Evolutionary conservation across 2,329 filamentous ascomycete species (phyloP).

Genomic region (Zymoseptoria passerinii): DNA sequence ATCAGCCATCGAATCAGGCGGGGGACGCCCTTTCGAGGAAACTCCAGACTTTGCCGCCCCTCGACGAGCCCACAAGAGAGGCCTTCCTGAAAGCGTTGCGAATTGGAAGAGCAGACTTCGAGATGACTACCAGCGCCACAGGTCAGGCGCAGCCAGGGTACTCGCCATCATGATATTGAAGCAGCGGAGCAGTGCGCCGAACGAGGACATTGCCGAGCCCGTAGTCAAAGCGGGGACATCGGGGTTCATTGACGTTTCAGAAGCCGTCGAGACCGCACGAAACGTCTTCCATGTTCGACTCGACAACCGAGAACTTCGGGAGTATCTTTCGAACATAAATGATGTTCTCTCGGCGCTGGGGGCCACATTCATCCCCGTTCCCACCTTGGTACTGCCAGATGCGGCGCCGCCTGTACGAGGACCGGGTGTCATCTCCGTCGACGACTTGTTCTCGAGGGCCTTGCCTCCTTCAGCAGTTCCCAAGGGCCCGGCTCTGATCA

Average conservation of each 20-base stretch:
- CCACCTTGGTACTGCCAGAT: background rate
- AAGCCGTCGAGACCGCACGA: background rate
- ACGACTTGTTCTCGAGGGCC: background rate
- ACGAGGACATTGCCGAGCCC: background rate
- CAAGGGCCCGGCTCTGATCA: background rate
- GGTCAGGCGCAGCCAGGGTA: background rate
- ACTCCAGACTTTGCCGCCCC: background rate
- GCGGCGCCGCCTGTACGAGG: background rate
- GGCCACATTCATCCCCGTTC: background rate
- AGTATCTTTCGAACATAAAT: background rate
- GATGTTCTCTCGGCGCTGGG: background rate
- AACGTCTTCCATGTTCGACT: background rate
- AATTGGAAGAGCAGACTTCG: background rate
- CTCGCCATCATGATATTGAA: background rate
- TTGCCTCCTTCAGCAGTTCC: background rate
- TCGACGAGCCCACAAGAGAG: background rate
- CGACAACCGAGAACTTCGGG: constrained; percentile 7
- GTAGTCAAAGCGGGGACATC: background rate
- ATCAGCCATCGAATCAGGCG: background rate
- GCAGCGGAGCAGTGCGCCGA: constrained; percentile 1
- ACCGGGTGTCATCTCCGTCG: background rate
- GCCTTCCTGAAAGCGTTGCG: background rate
- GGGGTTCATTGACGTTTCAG: background rate
- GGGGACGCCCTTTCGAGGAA: background rate
- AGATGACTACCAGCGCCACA: constrained; percentile 3